Evolutionary conservation across 192 early-diverging fungal genomes (phyloP), one percentile per base, ranked within the genome.

Genomic region (Mortierella claussenii): DNA sequence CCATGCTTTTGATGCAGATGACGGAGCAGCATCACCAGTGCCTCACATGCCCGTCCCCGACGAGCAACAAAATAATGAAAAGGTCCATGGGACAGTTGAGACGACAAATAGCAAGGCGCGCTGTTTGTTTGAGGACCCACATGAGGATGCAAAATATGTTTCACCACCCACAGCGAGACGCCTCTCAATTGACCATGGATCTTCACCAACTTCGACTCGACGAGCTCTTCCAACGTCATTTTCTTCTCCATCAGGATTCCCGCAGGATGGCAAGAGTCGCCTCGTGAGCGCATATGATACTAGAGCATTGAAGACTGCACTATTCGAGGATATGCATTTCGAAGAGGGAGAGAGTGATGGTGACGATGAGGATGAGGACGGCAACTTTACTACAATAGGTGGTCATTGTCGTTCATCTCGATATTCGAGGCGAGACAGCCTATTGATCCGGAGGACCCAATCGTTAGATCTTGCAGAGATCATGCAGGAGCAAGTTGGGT

Each of bases 381-480:
- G n/a, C n/a, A n/a, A n/a, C n/a, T n/a, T n/a, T n/a, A n/a, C n/a
- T n/a, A n/a, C n/a, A n/a, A n/a, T n/a, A n/a, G n/a, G n/a, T n/a
- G n/a, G n/a, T n/a, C n/a, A n/a, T n/a, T n/a, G n/a, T n/a, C n/a
- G n/a, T n/a, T n/a, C n/a, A n/a, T n/a, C n/a, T n/a, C n/a, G n/a
- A n/a, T n/a, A n/a, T n/a, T n/a, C n/a, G n/a, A n/a, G n/a, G n/a
- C n/a, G n/a, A n/a, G n/a, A 60, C 33, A 11, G 7, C 3, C 44
- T 23, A 12, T 13, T n/a, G 9, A 42, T 51, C 11, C 58, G 64
- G 2, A 33, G 64, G 13, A 45, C 73, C 1, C 56, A 76, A 9
- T 76, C 73, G 1, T 49, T 76, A 44, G 73, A 76, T 34, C 45
- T 76, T 30, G 48, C 23, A 30, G 65, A 40, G n/a, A 15, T 0